Base-by-base conservation (phyloP, 2,329 filamentous ascomycete species). In the Rhynchosporium graminicola region DNA sequence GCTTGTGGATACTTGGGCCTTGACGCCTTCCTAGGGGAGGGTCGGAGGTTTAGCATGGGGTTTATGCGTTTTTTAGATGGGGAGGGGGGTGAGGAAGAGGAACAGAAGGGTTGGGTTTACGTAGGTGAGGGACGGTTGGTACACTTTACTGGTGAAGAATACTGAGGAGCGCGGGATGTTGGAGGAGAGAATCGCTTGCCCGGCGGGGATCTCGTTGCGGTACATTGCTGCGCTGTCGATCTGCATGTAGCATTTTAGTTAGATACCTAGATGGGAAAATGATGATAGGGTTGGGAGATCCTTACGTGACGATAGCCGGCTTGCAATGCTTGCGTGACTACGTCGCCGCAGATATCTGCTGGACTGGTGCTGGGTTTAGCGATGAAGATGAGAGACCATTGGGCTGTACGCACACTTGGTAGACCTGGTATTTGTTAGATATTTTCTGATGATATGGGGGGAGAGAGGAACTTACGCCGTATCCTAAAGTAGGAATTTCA, bases 71-170 rank as follows among this genome's bases (percentile, higher is more conserved):
- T 20, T 20, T 20, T 20, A 20, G 20, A 20, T 20, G 20, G 20
- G 20, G 1, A 20, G 20, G 20, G 20, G 20, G 20, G 20, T 20
- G 20, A 20, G 20, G 20, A 20, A 20, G 20, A 20, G 20, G 20
- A 20, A 20, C 8, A 1, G 13, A 54, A 12, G 40, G 15, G 8
- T 20, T 40, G 20, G 20, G 38, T 33, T 54, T 54, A 54, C 51
- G 71, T 94, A 95, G 65, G 80, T 81, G 71, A 85, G 79, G 2
- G 72, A 56, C 12, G 72, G 75, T 1, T 79, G 76, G 3, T 82
- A 82, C 7, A 87, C 79, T 71, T 88, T 88, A 64, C 80, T 84
- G 6, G 85, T 87, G 73, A 85, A 87, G 77, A 87, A 88, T 60
- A 87, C 76, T 42, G 84, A 74, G 29, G 79, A 78, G 7, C 86